Base-by-base conservation (phyloP, 768 basidiomycete species). In the Neoboletus subvelutipes region DNA sequence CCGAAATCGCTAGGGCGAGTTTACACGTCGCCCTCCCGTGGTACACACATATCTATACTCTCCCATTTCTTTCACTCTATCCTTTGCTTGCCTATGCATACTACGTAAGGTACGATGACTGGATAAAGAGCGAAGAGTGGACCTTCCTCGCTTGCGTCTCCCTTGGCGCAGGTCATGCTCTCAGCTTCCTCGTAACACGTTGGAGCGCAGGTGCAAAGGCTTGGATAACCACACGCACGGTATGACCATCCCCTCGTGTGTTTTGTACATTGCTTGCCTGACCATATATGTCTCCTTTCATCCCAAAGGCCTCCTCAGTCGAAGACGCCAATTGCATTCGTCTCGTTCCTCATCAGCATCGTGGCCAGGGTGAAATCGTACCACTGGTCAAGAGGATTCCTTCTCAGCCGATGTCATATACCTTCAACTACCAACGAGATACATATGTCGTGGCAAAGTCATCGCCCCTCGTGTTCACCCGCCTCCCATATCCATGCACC, bases 101-200 rank as follows among this genome's bases (percentile, higher is more conserved):
- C 78, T 92, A 88, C 65, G 72, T 94, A 73, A 87, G 83, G 72
- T 97, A 98, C 72, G 92, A 96, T 65, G 76, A 86, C 59, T 97
- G 92, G 90, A 77, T 98, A 53, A 82, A 87, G 67, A 92, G 90
- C 55, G 94, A 96, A 74, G 96, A 98, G 71, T 98, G 95, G 95
- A 96, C 97, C 0, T 99, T 98, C 70, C 82, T 98, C 22, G 91
- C 90, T 37, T 94, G 90, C 62, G 88, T 95, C 15, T 75, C 85
- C 4, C 82, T 99, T 9, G 90, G 90, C 22, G 88, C 84, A 7
- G 85, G 89, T 2, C 97, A 98, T 71, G 93, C 94, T 4, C 80
- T 99, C 55, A 94, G 91, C 67, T 99, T 94, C 73, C 78, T 99
- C 45, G 78, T 89, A 13, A 99, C 96, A 0, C 83, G 83, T 62